phyloP scores from a whole-genome alignment of 2,329 filamentous ascomycete species.

The Periconia sp. region DNA sequence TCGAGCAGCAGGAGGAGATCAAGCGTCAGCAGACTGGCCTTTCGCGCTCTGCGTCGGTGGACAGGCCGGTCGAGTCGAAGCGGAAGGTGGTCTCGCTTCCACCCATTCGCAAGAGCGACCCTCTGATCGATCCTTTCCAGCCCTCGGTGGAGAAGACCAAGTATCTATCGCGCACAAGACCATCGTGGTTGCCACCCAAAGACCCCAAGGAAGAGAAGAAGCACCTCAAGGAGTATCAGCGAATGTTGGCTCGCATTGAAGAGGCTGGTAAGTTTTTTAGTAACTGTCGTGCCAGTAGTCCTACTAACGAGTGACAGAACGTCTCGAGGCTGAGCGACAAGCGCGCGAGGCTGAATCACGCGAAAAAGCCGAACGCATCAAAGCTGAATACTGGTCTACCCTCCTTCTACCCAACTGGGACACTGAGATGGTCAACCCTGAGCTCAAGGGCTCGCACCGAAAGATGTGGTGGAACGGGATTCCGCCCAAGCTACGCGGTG shows the following conservation, averaged over 20 bases:
- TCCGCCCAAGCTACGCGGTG: slow-evolving; percentile 67
- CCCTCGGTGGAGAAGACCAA: slow-evolving; percentile 87
- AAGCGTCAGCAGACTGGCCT: slow-evolving; percentile 51
- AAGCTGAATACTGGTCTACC: slow-evolving; percentile 69
- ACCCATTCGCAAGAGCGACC: slow-evolving; percentile 70
- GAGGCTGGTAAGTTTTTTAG: slow-evolving; percentile 53
- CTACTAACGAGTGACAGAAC: slow-evolving; percentile 27
- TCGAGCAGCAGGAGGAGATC: slow-evolving; percentile 55
- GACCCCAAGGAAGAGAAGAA: slow-evolving; percentile 87
- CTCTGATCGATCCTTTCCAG: slow-evolving; percentile 82
- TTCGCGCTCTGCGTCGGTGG: slow-evolving; percentile 33
- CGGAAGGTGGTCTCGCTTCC: slow-evolving; percentile 58
- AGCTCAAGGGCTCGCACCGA: slow-evolving; percentile 44
- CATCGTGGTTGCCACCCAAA: slow-evolving; percentile 84
- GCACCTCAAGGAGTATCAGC: slow-evolving; percentile 83
- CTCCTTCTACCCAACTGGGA: slow-evolving; percentile 77
- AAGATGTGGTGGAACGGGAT: slow-evolving; percentile 84
- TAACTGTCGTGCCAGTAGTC: neutral
- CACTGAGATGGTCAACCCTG: slow-evolving; percentile 57
- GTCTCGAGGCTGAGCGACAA: slow-evolving; percentile 38
- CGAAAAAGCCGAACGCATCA: slow-evolving; percentile 53
- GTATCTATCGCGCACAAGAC: slow-evolving; percentile 73
- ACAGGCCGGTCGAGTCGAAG: slow-evolving; percentile 39
- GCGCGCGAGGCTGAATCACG: slow-evolving; percentile 54
- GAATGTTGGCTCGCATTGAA: slow-evolving; percentile 70